Base-by-base conservation (phyloP, 2,329 filamentous ascomycete species). In the Pseudogymnoascus sp. region DNA sequence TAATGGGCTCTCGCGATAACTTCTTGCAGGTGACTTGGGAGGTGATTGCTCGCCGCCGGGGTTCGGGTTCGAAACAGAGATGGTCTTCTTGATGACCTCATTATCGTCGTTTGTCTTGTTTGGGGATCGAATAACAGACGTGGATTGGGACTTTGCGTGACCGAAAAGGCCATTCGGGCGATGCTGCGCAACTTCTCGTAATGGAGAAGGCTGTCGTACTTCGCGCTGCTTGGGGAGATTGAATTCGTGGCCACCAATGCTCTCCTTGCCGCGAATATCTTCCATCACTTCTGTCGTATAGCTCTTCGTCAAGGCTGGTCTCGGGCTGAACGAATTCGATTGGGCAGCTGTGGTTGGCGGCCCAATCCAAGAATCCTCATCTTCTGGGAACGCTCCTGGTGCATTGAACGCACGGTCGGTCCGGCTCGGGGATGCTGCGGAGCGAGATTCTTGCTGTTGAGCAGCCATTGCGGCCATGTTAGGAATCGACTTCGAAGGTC, bases 1-100 rank as follows among this genome's bases (percentile, higher is more conserved):
- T 62, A 97, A 75, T 4, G 91, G 91, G 62, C 88, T 93, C 66
- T 95, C 91, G 6, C 80, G 78, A 67, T 83, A 78, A 57, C 71
- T 76, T 60, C 82, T 76, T 4, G 80, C 78, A 0, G 82, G 82
- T 1, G 84, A 85, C 66, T 84, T 85, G 2, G 76, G 67, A 20
- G 69, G 68, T 20, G 68, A 37, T 61, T 60, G 41, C 11, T 30
- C 66, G 4, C 64, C 65, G 20, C 63, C 62, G 20, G 62, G 62
- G 9, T 64, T 66, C 6, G 63, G 62, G 41, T 65, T 60, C 18
- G 62, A 62, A 1, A 82, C 79, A 0, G 86, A 86, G 9, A 81
- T 76, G 1, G 78, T 78, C 73, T 89, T 90, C 65, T 84, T 81
- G 60, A 82, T 76, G 37, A 75, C 70, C 12, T 65, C 12, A 71